A percentile compares a stretch with the other conserved stretches of the same genome.
These are phyloP conservation scores for Aspergillus thermomutatus DNA, from an alignment of 2,329 filamentous ascomycete genomes.

Conservation along the genomic window DNA sequence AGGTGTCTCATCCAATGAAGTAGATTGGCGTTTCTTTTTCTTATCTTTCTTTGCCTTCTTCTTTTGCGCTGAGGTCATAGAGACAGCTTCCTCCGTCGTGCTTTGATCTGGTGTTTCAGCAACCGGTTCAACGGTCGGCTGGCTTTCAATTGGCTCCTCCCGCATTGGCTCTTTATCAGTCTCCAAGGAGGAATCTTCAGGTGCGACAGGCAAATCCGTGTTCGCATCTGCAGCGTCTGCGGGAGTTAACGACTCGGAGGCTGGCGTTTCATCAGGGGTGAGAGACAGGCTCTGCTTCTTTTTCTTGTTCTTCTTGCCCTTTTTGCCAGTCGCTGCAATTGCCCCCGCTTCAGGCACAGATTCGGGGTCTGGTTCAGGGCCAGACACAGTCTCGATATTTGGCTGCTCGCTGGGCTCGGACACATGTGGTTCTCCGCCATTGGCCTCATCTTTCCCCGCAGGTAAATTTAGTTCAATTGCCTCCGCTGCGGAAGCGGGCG, in stretches of 20 bases:
- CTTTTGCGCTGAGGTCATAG: constrained; percentile 21
- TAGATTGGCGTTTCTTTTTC: constrained; percentile 17
- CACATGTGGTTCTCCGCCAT: constrained; percentile 19
- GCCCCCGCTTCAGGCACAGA: constrained; percentile 12
- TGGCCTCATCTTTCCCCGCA: constrained; percentile 18
- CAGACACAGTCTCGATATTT: background rate
- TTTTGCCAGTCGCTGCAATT: constrained; percentile 10
- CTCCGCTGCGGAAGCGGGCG: constrained; percentile 1
- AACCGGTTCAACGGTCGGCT: background rate
- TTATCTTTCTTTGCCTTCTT: constrained; percentile 27
- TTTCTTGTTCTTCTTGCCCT: constrained; percentile 20
- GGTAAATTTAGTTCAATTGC: constrained; percentile 5
- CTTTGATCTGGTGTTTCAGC: constrained; percentile 2
- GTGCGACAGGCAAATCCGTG: background rate
- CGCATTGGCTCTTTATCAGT: background rate
- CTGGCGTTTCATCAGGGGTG: constrained; percentile 3
- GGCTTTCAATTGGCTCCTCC: constrained; percentile 6
- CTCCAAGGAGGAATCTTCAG: constrained; percentile 2
- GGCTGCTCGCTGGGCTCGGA: constrained; percentile 1
- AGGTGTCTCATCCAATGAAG: constrained; percentile 3
- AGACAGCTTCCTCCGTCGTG: constrained; percentile 2
- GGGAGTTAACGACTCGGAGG: background rate
- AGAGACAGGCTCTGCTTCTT: constrained; percentile 12
- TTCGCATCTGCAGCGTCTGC: background rate
- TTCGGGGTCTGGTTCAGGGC: constrained; percentile 8